Percentiles rank a stretch among this genome's conserved stretches.
Conservation (phyloP, 2,329 filamentous ascomycete genomes). For the Coniella vitis region DNA sequence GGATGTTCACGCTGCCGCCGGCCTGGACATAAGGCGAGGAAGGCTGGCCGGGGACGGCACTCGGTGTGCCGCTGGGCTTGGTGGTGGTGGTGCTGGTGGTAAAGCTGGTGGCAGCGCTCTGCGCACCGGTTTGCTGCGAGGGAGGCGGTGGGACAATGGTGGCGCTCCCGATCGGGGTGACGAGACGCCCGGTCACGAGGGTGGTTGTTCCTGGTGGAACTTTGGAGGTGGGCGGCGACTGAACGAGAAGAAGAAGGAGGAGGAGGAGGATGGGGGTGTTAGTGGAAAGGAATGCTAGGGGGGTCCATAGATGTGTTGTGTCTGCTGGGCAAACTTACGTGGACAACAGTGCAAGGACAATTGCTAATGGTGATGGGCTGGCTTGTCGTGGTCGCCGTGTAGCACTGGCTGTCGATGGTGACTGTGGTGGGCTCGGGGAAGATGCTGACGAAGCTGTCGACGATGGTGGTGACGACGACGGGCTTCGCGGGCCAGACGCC, state of each 20-base stretch:
- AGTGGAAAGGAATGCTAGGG: no score
- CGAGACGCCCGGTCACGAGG: no score
- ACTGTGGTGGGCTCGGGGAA: constrained; percentile 45
- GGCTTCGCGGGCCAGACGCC: background rate
- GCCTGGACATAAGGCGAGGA: background rate
- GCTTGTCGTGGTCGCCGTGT: constrained; percentile 45
- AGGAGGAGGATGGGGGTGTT: background rate
- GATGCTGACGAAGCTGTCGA: constrained; percentile 31
- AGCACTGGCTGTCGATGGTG: constrained; percentile 43
- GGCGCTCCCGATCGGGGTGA: no score
- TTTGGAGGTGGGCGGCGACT: no score
- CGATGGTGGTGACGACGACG: constrained; percentile 24
- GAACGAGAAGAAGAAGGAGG: no score
- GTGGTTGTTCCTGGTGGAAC: no score
- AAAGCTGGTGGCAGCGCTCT: background rate
- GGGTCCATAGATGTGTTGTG: no score
- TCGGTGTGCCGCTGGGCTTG: background rate
- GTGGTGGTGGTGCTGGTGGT: background rate
- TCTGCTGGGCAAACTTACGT: no score
- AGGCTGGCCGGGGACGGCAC: background rate
- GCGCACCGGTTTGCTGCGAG: no score
- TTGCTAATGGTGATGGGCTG: constrained; percentile 41
- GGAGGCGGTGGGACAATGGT: no score
- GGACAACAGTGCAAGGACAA: constrained; percentile 42
- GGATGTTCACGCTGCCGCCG: background rate